Evolutionary conservation across 1,284 basidiomycete genomes (phyloP).

Genomic region (Meripilus lineatus): DNA sequence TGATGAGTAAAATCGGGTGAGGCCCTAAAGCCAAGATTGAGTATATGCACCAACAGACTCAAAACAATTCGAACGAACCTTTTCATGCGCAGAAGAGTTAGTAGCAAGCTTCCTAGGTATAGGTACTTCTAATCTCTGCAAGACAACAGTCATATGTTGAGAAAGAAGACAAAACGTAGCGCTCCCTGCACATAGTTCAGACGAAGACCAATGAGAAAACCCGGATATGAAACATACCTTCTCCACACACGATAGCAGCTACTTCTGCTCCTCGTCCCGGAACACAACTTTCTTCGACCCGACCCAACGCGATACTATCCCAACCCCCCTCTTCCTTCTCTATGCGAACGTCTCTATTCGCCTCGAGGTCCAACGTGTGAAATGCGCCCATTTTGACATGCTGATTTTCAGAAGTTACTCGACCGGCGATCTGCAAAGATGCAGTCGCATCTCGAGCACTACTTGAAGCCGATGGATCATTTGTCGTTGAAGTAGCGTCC

Average conservation of each 20-base stretch:
- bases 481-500: constrained; percentile 28
- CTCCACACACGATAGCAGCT: constrained; percentile 93
- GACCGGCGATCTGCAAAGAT: constrained; percentile 84
- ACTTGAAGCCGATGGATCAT: constrained; percentile 37
- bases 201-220: constrained; percentile 6
- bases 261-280: constrained; percentile 96
- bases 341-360: constrained; percentile 88
- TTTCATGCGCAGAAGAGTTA: constrained; percentile 80
- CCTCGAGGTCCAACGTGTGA: constrained; percentile 94
- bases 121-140: constrained; percentile 86
- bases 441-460: constrained; percentile 44
- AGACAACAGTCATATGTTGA: constrained; percentile 93
- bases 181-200: constrained; percentile 48
- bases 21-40: constrained; percentile 36
- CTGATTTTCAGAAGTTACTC: constrained; percentile 85
- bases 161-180: constrained; percentile 94
- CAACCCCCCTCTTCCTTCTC: constrained; percentile 79
- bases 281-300: constrained; percentile 84
- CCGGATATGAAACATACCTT: constrained; percentile 42
- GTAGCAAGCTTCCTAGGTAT: constrained; percentile 91
- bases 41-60: background rate
- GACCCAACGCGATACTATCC: constrained; percentile 84
- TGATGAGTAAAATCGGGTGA: constrained; percentile 78
- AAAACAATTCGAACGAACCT: constrained; percentile 27
- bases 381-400: constrained; percentile 94